A percentile compares a stretch with the other conserved stretches of the same genome.
Evolutionary conservation across 2,329 filamentous ascomycete species (phyloP).

Genomic region (Neonectria sp.): DNA sequence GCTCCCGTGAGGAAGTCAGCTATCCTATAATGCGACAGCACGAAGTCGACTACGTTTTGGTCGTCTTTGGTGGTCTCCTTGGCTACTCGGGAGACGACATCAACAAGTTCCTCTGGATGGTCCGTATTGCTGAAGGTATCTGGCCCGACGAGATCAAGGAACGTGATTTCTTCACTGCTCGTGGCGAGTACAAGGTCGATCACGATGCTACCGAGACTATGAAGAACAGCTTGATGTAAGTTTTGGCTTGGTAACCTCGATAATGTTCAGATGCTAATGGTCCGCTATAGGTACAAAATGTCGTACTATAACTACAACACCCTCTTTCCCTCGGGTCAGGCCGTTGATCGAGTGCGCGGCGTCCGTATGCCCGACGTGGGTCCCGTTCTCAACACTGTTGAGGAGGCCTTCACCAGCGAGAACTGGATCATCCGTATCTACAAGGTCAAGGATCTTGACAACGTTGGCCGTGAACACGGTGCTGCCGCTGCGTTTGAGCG

Average conservation of each 20-base stretch:
- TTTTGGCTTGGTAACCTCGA: slow-evolving; percentile 33
- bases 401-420: slow-evolving; percentile 98
- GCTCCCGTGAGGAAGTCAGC: slow-evolving; percentile 95
- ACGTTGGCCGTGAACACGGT: slow-evolving; percentile 90
- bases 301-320: slow-evolving; percentile 98
- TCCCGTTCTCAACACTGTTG: slow-evolving; percentile 88
- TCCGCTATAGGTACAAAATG: slow-evolving; percentile 94
- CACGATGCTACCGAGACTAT: slow-evolving; percentile 95
- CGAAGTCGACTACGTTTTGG: slow-evolving; percentile 98
- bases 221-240: slow-evolving; percentile 99
- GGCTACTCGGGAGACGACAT: slow-evolving; percentile 99
- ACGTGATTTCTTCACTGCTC: slow-evolving; percentile 92
- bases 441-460: slow-evolving; percentile 99
- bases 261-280: slow-evolving; percentile 28
- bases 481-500: slow-evolving; percentile 79
- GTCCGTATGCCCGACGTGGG: slow-evolving; percentile 85
- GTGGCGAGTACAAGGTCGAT: slow-evolving; percentile 96
- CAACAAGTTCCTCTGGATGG: slow-evolving; percentile 99
- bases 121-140: slow-evolving; percentile 97
- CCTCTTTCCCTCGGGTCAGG: slow-evolving; percentile 93
- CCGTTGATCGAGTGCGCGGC: slow-evolving; percentile 89
- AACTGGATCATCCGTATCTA: slow-evolving; percentile 99
- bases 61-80: slow-evolving; percentile 95
- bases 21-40: slow-evolving; percentile 99
- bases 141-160: slow-evolving; percentile 99